A percentile compares a stretch with the other conserved stretches of the same genome.
Evolutionary conservation across 208 protist genomes (phyloP).

Genomic region (Trypanosoma platydactyli): DNA sequence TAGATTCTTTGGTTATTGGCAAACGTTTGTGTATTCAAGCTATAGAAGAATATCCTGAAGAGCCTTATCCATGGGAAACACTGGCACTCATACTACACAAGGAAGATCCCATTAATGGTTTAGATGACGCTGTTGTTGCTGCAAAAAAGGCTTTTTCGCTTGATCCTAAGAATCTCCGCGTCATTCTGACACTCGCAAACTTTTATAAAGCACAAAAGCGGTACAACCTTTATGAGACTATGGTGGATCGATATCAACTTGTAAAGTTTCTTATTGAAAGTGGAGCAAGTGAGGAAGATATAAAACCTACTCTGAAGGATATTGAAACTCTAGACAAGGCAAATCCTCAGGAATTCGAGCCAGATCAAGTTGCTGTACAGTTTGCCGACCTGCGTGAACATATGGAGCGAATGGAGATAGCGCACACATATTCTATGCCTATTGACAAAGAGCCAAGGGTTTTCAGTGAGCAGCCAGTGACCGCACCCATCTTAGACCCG

Average conservation of each 20-base stretch:
- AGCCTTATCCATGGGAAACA: slow-evolving; percentile 63
- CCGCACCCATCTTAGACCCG: slow-evolving; percentile 28
- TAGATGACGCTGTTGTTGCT: slow-evolving; percentile 60
- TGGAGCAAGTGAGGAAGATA: slow-evolving; percentile 53
- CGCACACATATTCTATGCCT: slow-evolving; percentile 66
- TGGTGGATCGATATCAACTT: slow-evolving; percentile 81
- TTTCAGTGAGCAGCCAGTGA: slow-evolving; percentile 34
- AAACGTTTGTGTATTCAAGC: slow-evolving; percentile 59
- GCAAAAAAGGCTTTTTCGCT: slow-evolving; percentile 62
- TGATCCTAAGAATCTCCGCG: slow-evolving; percentile 51
- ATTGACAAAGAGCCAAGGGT: slow-evolving; percentile 55
- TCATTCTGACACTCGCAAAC: slow-evolving; percentile 64
- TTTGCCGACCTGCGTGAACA: slow-evolving; percentile 41
- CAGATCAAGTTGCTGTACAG: slow-evolving; percentile 35
- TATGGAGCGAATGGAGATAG: slow-evolving; percentile 49
- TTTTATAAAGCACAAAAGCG: slow-evolving; percentile 69
- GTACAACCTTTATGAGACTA: slow-evolving; percentile 48
- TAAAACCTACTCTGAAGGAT: slow-evolving; percentile 49
- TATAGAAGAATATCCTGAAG: slow-evolving; percentile 65
- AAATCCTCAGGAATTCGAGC: slow-evolving; percentile 18
- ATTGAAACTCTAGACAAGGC: slow-evolving; percentile 43
- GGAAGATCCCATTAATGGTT: slow-evolving; percentile 48
- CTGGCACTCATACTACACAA: slow-evolving; percentile 65
- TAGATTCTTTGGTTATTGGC: slow-evolving; percentile 40
- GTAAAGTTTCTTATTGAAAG: slow-evolving; percentile 60